Evolutionary conservation across 768 basidiomycete genomes (phyloP), one percentile per base, ranked within the genome.

Genomic region (Clitopilus passeckerianus): DNA sequence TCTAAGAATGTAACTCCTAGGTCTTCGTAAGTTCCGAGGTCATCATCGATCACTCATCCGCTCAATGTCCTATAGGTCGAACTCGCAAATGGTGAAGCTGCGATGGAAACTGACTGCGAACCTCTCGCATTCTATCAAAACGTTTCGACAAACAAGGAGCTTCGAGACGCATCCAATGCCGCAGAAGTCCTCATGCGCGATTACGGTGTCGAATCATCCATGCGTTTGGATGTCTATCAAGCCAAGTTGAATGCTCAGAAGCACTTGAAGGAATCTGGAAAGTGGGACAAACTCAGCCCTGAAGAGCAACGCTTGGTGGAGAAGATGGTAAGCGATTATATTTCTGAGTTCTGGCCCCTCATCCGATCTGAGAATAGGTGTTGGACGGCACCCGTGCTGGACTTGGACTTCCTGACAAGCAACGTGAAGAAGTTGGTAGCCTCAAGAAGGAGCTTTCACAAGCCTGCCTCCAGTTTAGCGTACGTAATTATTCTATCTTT

Each of bases 281-380:
- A 78, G 59, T 87, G 82, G 83, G 83, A 85, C 34, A 77, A 76
- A 54, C 75, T 95, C 8, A 81, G 76, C 14, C 60, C 80, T 0
- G 93, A 95, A 67, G 85, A 91, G 65, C 71, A 84, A 62, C 82
- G 91, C 10, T 77, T 95, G n/a, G 80, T 93, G 7, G 90, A 94
- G 23, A 90, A 91, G 70, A 83, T 90, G 84, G 75, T 84, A 35
- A 34, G 71, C 66, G 15, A 34, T 18, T 20, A 9, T 27, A 22
- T 18, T 24, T n/a, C 23, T 8, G 44, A 7, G 44, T 16, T 9
- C 23, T 23, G 0, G 22, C 16, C 30, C 18, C 1, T 35, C n/a
- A 7, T 53, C 53, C 10, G 43, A 34, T 23, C 24, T 24, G 41
- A n/a, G n/a, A n/a, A 7, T 61, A 83, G 81, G 70, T 92, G 43